phyloP scores from a whole-genome alignment of 371 early-diverging fungal genomes.

The Mortierella sp. region DNA sequence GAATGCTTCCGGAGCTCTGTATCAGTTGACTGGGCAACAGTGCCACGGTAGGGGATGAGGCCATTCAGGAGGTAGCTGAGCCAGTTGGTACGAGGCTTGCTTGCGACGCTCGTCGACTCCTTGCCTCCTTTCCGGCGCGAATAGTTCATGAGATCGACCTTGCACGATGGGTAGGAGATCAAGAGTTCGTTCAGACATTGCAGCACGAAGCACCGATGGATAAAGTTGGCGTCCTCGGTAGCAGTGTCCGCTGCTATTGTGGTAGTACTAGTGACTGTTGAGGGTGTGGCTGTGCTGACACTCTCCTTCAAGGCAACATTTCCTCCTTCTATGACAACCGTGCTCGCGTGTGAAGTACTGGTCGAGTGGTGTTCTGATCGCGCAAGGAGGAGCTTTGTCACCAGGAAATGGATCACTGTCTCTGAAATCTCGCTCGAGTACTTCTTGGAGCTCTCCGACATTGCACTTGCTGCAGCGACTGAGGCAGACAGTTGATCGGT shows the following conservation, averaged over 20 bases:
- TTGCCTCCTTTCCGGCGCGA: conserved; percentile 64
- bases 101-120: conserved; percentile 43
- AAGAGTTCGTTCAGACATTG: conserved; percentile 90
- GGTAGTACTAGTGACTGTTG: not conserved
- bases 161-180: conserved; percentile 86
- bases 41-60: conserved; percentile 68
- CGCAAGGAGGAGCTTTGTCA: conserved; percentile 56
- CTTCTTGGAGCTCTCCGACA: conserved; percentile 43
- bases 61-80: conserved; percentile 71
- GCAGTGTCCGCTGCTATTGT: too few species aligned
- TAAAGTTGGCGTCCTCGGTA: conserved; percentile 57
- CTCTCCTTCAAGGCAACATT: too few species aligned
- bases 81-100: conserved; percentile 45
- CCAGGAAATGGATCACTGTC: conserved; percentile 58
- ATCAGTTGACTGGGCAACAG: conserved; percentile 57
- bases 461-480: conserved; percentile 4
- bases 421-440: conserved; percentile 59
- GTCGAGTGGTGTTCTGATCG: conserved; percentile 6
- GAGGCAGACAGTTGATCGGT: conserved; percentile 8
- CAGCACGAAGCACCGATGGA: conserved; percentile 86
- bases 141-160: conserved; percentile 75
- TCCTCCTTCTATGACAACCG: not conserved
- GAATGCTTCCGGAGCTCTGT: conserved; percentile 68
- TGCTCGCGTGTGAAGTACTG: not conserved
- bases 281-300: not conserved